Base-by-base conservation (phyloP, 192 early-diverging fungal species). In the Linnemannia elongata region DNA sequence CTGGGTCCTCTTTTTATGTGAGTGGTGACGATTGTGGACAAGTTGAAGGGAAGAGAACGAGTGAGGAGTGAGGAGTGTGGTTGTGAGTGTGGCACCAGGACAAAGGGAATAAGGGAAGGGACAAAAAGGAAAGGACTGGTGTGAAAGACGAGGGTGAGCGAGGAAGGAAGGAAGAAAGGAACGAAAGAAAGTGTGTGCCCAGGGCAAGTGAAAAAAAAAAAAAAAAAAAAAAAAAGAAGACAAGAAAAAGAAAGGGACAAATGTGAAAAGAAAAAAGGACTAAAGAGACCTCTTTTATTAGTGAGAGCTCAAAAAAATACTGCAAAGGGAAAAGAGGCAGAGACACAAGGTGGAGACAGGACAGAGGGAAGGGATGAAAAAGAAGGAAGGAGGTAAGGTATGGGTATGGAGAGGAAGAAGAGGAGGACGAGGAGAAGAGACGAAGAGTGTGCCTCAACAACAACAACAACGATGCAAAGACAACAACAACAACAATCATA, bases 241-340 rank as follows among this genome's bases (percentile, higher is more conserved):
- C 1, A 24, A 38, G 52, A 6, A 1, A 8, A 66, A 63, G 57
- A 41, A 57, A 55, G n/a, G n/a, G n/a, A 24, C 17, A 8, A 27
- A 63, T n/a, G 12, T 60, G 36, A 57, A 60, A 27, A n/a, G 5
- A 27, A 66, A 63, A 66, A 76, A 76, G 39, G 38, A 76, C 44
- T 45, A 45, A 15, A 15, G 3, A n/a, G 44, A 15, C 1, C 12
- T 45, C 13, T 45, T 45, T 45, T 45, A 45, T 13, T 45, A 45
- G 12, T 45, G 44, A 45, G 44, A 45, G 44, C 9, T 3, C 44
- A 45, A 15, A 24, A 36, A 17, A 33, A 33, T 22, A 70, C 4
- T 47, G 20, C 5, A 10, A 45, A 47, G 5, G 44, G 41, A 0
- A 45, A 27, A 22, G 42, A 12, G 72, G 47, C 1, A 47, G 27